Evolutionary conservation across 352 stramenopile species (phyloP).

Genomic region (Achlya hypogyna): DNA sequence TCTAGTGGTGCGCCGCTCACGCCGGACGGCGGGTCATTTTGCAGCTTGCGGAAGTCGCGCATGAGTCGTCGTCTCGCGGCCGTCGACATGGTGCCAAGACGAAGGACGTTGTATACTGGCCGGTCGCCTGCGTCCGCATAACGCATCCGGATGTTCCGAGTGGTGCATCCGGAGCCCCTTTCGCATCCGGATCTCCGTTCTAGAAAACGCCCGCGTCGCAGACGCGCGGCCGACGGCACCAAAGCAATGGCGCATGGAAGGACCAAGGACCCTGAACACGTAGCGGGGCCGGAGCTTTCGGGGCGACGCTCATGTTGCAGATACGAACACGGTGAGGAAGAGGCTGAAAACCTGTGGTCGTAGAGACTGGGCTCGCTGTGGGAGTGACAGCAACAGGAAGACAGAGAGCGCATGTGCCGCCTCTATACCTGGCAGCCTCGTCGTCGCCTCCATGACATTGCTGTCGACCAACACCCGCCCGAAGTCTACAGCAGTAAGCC

Average conservation of each 20-base stretch:
- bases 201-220: neutral
- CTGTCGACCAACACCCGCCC: too few relatives aligned
- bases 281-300: too few relatives aligned
- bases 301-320: too few relatives aligned
- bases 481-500: too few relatives aligned
- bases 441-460: too few relatives aligned
- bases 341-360: neutral
- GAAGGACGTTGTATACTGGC: neutral
- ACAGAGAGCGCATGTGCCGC: neutral
- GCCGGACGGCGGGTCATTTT: constrained; percentile 96
- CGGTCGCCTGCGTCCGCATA: neutral
- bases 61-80: constrained; percentile 92
- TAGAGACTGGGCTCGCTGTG: neutral
- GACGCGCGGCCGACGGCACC: neutral
- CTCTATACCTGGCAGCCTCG: too few relatives aligned
- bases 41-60: constrained; percentile 95
- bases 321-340: neutral
- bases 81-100: constrained; percentile 79
- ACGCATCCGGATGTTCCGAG: neutral
- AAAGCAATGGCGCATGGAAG: too few relatives aligned
- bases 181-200: neutral
- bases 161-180: neutral
- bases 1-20: constrained; percentile 96
- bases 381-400: neutral
- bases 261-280: too few relatives aligned